phyloP scores from a whole-genome alignment of 805 yeast genomes.

The Starmerella scarabaei region DNA sequence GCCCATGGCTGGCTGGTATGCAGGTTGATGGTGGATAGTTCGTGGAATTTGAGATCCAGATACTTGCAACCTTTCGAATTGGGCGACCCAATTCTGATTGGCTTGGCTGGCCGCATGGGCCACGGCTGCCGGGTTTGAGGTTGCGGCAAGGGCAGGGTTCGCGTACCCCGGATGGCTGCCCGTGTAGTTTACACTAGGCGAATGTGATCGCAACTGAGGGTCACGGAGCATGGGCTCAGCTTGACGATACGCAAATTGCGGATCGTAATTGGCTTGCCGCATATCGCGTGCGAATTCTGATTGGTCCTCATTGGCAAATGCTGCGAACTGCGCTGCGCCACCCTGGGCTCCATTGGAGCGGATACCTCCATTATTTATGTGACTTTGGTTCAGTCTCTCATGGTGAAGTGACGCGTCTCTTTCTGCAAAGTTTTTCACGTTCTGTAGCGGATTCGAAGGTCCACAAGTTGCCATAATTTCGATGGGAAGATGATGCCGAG shows the following conservation, averaged over 20 bases:
- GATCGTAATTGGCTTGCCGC: background rate
- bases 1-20: background rate
- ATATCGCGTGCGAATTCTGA: background rate
- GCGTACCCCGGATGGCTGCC: background rate
- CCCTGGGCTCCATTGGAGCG: background rate
- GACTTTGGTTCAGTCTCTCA: conserved; percentile 2
- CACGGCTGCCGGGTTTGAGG: background rate
- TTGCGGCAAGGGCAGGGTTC: conserved; percentile 5
- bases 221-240: background rate
- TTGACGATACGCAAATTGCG: background rate
- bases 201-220: no score
- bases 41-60: background rate
- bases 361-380: background rate
- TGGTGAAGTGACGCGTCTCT: conserved; percentile 14
- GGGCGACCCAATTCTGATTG: conserved; percentile 6
- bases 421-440: conserved; percentile 7
- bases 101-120: no score
- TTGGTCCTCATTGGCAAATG: background rate
- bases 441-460: conserved; percentile 13
- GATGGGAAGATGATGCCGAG: background rate
- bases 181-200: background rate
- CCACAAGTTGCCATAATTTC: conserved; percentile 17
- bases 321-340: background rate
- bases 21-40: background rate
- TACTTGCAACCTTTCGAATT: conserved; percentile 7